Evolutionary conservation across 371 early-diverging fungal species (phyloP), one percentile per base, ranked within the genome.

Genomic region (Sporodiniella umbellata): DNA sequence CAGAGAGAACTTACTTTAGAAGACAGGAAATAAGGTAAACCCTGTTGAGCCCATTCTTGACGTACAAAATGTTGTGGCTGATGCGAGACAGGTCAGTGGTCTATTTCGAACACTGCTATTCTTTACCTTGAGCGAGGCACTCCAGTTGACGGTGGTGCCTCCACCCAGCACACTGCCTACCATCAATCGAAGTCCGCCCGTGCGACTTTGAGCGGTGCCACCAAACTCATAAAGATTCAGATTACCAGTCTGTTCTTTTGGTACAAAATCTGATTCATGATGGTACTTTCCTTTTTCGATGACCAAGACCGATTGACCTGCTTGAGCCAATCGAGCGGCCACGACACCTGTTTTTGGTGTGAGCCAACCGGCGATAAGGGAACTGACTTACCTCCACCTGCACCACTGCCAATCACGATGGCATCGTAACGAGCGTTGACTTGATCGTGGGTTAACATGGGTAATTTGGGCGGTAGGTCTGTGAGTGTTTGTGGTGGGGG

Each of bases 401-500:
- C 83, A 38, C 91, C 91, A 8, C 82, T 82, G 1, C 91, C 91
- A 31, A 91, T 66, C 30, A 91, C 67, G 15, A 89, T 84, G 2
- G 77, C 86, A 54, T 90, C 91, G 69, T 50, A 6, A 63, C 58
- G 19, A 70, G 55, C 1, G 47, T 53, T 0, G 63, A 53, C 19
- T 28, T 28, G 30, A 28, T 10, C 10, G 30, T 28, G 7, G 7
- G 4, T 4, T 10, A 28, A 7, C 30, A 28, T 28, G 30, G 30
- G 30, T 28, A 28, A 28, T 28, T 10, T 28, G 4, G 4, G 7
- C 10, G 30, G 30, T 7, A 28, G 30, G 30, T 28, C 10, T 28
- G 30, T 28, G 10, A 28, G 10, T 7, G 30, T 28, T 28, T 28
- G 4, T 10, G n/a, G n/a, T n/a, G 4, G 30, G 10, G 4, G 7